Conservation (phyloP, 2,329 filamentous ascomycete species). For the Penicillium sp. region DNA sequence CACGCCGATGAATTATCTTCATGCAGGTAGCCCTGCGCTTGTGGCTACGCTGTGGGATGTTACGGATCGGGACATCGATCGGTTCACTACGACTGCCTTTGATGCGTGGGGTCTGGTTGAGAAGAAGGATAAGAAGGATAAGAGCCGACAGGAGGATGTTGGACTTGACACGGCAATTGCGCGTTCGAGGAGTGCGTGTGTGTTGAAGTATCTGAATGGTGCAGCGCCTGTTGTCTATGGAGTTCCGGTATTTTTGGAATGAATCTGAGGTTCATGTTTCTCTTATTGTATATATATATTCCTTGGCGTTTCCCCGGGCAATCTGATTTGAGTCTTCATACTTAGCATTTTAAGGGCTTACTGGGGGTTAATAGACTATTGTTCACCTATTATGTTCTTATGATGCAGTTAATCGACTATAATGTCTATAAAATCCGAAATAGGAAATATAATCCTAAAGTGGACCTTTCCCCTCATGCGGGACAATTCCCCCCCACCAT, state of each 20-base stretch:
- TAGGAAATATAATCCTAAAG: conserved; percentile 6
- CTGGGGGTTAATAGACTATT: not conserved
- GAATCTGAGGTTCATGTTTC: conserved; percentile 4
- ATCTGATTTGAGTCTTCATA: conserved; percentile 10
- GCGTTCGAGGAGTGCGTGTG: conserved; percentile 72
- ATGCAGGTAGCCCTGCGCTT: conserved; percentile 80
- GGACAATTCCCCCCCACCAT: conserved; percentile 20
- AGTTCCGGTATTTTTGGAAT: conserved; percentile 77
- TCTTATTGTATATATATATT: conserved; percentile 3
- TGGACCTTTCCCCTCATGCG: conserved; percentile 29
- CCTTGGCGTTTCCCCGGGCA: conserved; percentile 14
- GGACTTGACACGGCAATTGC: conserved; percentile 79
- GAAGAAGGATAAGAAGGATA: conserved; percentile 38
- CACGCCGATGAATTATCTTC: conserved; percentile 86
- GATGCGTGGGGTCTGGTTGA: conserved; percentile 79
- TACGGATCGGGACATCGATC: conserved; percentile 94
- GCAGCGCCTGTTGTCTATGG: conserved; percentile 94
- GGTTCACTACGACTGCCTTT: conserved; percentile 75
- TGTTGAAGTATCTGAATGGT: conserved; percentile 86
- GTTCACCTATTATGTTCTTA: not conserved
- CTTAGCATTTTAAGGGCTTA: not conserved
- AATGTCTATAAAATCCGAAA: not conserved
- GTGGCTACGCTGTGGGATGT: conserved; percentile 97
- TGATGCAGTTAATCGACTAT: not conserved
- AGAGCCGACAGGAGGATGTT: conserved; percentile 33